Base-by-base conservation (phyloP, 176 grass and related monocot genomes). In the Avena atlantica region DNA sequence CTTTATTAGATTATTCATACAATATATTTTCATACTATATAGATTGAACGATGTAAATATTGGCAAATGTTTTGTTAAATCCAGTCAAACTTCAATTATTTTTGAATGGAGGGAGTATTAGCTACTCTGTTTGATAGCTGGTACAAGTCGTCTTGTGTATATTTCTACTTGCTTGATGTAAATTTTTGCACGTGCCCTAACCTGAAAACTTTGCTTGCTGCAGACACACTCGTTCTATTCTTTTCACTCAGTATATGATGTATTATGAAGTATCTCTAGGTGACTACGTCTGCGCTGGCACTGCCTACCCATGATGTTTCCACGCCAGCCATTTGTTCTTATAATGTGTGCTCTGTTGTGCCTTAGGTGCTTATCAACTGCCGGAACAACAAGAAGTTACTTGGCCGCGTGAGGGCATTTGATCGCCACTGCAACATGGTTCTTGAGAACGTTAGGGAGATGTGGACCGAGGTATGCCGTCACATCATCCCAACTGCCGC, bases 391-490 rank as follows among this genome's bases (percentile, higher is more conserved):
- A 96, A 93, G 85, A 98, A 96, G 65, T 72, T 96, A 27, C 93
- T 98, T 78, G 96, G 96, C 36, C 92, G 90, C 11, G 93, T 98
- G 29, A 96, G 96, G 68, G 96, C 96, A 67, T 98, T 98, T 93
- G 96, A 98, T 94, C 84, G 93, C 8, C 93, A 94, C 42, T 98
- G 93, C 85, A 98, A 98, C 85, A 98, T 98, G 96, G 96, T 98
- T 86, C 89, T 98, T 27, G 96, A 98, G 88, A 98, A 98, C 80
- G 94, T 96, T 47, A 82, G 92, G 87, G 97, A 98, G 87, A 98
- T 98, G 94, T 96, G 94, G 94, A 98, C 97, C 37, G 97, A 96
- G 90, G 90, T 95, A 91, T 53, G 52, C 44, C 2, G 11, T 4
- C 12, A 34, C 25, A 24, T 78, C 79, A 58, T 59, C 44, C 2